These are phyloP conservation scores for Rhynchosporium secalis DNA, from an alignment of 2,329 filamentous ascomycete species.

Conservation along the genomic window DNA sequence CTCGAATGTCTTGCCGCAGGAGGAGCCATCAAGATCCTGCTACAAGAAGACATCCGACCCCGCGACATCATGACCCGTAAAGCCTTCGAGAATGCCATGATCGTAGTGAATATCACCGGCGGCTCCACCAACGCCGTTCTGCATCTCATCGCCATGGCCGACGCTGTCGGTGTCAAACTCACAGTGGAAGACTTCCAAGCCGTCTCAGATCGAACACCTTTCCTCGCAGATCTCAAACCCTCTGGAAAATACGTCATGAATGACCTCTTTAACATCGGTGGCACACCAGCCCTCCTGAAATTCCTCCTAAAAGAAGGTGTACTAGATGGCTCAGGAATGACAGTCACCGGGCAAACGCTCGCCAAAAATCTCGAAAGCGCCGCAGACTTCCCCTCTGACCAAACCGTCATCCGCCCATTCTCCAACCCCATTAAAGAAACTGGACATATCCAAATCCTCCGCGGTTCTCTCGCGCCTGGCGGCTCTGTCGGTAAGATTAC, in stretches of 20 bases:
- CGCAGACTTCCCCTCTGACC: slow-evolving; percentile 64
- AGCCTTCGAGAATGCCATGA: slow-evolving; percentile 85
- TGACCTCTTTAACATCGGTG: slow-evolving; percentile 56
- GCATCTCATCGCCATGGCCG: slow-evolving; percentile 80
- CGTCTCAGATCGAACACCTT: slow-evolving; percentile 75
- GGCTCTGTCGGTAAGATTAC: slow-evolving; percentile 76
- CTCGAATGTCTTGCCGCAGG: slow-evolving; percentile 73
- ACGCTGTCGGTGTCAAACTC: slow-evolving; percentile 77
- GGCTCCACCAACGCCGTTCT: slow-evolving; percentile 86
- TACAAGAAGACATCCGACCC: slow-evolving; percentile 75
- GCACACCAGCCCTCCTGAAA: slow-evolving; percentile 58
- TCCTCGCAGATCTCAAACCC: slow-evolving; percentile 81
- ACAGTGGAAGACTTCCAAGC: slow-evolving; percentile 85
- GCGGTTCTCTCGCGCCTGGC: slow-evolving; percentile 67
- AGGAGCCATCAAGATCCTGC: slow-evolving; percentile 69
- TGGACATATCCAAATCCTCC: slow-evolving; percentile 72
- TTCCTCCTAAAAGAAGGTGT: slow-evolving; percentile 58
- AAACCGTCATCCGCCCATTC: slow-evolving; percentile 69
- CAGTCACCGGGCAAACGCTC: slow-evolving; percentile 59
- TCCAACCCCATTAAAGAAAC: slow-evolving; percentile 69
- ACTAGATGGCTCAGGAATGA: slow-evolving; percentile 60
- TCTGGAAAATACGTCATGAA: slow-evolving; percentile 66
- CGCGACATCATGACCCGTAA: slow-evolving; percentile 76
- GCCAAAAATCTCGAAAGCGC: slow-evolving; percentile 59
- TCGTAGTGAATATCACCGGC: slow-evolving; percentile 77